Conservation (phyloP, 2,329 filamentous ascomycete genomes). For the Septoria linicola region DNA sequence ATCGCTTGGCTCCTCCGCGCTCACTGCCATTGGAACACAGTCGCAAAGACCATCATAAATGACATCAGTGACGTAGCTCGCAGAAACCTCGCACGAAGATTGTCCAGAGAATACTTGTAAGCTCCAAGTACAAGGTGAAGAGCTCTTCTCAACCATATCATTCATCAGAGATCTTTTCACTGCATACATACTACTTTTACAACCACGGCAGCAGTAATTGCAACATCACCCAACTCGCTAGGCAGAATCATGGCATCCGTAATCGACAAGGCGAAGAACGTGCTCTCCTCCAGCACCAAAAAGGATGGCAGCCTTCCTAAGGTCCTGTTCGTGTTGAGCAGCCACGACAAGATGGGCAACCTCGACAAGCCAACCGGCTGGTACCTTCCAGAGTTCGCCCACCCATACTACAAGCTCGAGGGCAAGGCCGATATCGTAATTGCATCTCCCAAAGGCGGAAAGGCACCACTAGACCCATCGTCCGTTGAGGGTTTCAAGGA, state of each 20-base stretch:
- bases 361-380: conserved; percentile 61
- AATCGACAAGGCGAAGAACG: conserved; percentile 34
- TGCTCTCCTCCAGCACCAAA: conserved; percentile 27
- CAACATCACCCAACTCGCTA: conserved; percentile 1
- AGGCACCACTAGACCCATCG: conserved; percentile 40
- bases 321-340: conserved; percentile 48
- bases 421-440: conserved; percentile 41
- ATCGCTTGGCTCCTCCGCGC: background rate
- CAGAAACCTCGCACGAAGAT: conserved; percentile 9
- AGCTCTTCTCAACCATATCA: background rate
- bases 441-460: conserved; percentile 43
- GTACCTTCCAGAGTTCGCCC: conserved; percentile 55
- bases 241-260: conserved; percentile 10
- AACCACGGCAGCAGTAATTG: conserved; percentile 2
- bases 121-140: background rate
- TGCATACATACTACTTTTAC: background rate
- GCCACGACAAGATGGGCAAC: conserved; percentile 50
- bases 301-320: conserved; percentile 12
- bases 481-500: conserved; percentile 36
- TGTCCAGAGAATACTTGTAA: background rate
- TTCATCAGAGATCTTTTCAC: background rate
- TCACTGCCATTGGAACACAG: background rate
- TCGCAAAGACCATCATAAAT: background rate
- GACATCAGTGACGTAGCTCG: conserved; percentile 11
- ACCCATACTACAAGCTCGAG: conserved; percentile 43